Evolutionary conservation across 768 basidiomycete genomes (phyloP).

Genomic region (Termitomyces sp.): DNA sequence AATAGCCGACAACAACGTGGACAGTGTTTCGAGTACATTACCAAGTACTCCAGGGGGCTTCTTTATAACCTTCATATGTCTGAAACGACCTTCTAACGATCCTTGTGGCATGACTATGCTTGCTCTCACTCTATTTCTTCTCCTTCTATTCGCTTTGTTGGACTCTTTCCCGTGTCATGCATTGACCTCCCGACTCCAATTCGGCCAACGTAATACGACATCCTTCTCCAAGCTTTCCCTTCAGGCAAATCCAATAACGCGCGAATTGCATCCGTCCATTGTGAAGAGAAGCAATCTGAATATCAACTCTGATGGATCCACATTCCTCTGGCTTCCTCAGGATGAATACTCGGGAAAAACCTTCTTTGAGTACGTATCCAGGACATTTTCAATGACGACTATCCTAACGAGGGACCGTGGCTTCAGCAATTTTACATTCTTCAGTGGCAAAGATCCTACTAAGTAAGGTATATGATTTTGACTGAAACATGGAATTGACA

Average conservation of each 20-base stretch:
- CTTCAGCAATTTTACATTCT: conserved; percentile 56
- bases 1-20: conserved; percentile 1
- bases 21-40: background rate
- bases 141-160: conserved; percentile 2
- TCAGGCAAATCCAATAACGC: background rate
- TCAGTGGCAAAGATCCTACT: conserved; percentile 60
- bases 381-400: background rate
- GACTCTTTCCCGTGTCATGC: background rate
- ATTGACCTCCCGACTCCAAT: conserved; percentile 10
- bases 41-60: background rate
- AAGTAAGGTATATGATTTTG: conserved; percentile 38
- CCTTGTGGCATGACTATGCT: conserved; percentile 3
- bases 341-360: conserved; percentile 62
- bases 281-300: conserved; percentile 29
- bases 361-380: conserved; percentile 64
- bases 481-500: conserved; percentile 14
- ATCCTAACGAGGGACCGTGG: background rate
- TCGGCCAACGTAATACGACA: background rate
- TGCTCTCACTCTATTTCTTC: background rate
- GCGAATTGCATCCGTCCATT: conserved; percentile 7
- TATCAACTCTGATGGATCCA: conserved; percentile 42
- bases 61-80: background rate
- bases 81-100: conserved; percentile 4
- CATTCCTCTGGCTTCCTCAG: conserved; percentile 62
- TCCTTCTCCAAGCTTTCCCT: background rate